Base-by-base conservation (phyloP, 2,329 filamentous ascomycete genomes). In the Neophaeococcomyces mojaviensis region DNA sequence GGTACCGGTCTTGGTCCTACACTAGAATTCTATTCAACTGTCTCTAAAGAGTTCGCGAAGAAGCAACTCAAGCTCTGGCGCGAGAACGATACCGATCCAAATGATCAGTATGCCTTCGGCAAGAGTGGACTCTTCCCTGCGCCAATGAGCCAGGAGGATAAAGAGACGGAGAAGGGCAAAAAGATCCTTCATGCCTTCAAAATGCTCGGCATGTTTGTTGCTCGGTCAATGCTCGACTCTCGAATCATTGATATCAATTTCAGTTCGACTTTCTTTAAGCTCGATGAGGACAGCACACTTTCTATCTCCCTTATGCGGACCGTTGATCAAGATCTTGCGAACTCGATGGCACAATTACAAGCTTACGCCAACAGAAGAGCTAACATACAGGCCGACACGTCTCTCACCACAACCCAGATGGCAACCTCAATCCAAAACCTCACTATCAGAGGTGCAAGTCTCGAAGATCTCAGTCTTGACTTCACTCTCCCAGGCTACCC, bases 31-130 rank as follows among this genome's bases (percentile, higher is more conserved):
- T 98, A 98, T 67, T 95, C 92, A 0, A 94, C 87, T 0, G 90
- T 97, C 1, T 98, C 92, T 0, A 92, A 87, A 58, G 92, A 98
- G 63, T 97, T 97, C 60, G 90, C 87, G 1, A 95, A 92, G 73
- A 96, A 90, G 75, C 96, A 94, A 66, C 79, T 96, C 44, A 95
- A 89, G 69, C 78, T 98, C 4, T 98, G 94, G 94, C 82, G 92
- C 13, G 90, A 97, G 58, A 87, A 86, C 48, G 90, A 97, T 59
- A 82, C 74, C 19, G 36, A 37, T 15, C 40, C 74, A 4, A 75
- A 46, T 7, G 78, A 83, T 5, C 68, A 72, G 15, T 97, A 86
- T 65, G 86, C 92, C 3, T 92, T 87, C 57, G 86, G 86, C 19
- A 80, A 81, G 48, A 81, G 81, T 42, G 92, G 92, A 3, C 74